Evolutionary conservation across 176 grass and related monocot genomes (phyloP).

Genomic region (Juncus effusus): DNA sequence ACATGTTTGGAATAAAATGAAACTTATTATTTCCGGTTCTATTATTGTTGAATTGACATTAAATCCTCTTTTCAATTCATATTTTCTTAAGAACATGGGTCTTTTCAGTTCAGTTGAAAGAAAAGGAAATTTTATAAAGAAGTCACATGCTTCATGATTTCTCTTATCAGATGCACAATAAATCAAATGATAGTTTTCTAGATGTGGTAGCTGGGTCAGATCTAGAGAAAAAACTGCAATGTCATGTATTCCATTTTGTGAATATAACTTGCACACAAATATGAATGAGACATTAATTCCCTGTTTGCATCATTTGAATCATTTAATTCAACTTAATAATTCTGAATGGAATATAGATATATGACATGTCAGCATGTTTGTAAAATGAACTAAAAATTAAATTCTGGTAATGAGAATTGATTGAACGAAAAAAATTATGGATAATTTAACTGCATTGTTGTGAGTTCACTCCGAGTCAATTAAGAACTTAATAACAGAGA

Average conservation of each 20-base stretch:
- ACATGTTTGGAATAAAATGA: too few species aligned
- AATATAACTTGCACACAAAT: conserved; percentile 12
- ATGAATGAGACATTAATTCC: neutral
- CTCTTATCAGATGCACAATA: neutral
- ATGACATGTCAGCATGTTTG: too few species aligned
- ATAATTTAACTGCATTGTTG: too few species aligned
- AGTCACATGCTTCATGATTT: neutral
- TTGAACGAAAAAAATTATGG: too few species aligned
- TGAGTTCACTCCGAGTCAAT: too few species aligned
- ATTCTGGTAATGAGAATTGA: neutral
- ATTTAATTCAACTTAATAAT: neutral
- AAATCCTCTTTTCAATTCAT: too few species aligned
- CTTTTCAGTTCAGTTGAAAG: neutral
- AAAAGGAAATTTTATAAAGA: neutral
- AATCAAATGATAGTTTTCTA: neutral
- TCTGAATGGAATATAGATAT: too few species aligned
- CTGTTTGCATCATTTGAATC: conserved; percentile 16
- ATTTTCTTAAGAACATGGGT: too few species aligned
- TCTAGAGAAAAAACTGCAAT: conserved; percentile 9
- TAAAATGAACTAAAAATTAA: neutral
- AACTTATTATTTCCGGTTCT: too few species aligned
- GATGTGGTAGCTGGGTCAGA: conserved; percentile 8
- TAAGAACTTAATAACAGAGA: too few species aligned
- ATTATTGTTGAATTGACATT: too few species aligned
- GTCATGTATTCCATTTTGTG: conserved; percentile 1